A percentile compares a stretch with the other conserved stretches of the same genome.
Conservation (phyloP, 2,329 filamentous ascomycete genomes). For the Didymosphaeria variabile region DNA sequence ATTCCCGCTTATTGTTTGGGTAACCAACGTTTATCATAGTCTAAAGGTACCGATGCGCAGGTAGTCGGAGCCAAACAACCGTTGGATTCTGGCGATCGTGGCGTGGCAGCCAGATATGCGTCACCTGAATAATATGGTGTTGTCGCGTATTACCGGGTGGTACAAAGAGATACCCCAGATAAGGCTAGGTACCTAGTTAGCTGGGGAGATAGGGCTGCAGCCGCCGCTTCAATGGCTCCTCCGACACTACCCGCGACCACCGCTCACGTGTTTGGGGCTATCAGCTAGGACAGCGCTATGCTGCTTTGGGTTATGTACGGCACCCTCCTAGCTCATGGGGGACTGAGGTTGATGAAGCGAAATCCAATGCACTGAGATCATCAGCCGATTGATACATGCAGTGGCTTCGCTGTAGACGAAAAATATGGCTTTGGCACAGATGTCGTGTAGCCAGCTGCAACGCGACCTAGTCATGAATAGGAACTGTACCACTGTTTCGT, state of each 20-base stretch:
- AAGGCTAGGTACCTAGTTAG: background rate
- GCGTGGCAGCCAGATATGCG: background rate
- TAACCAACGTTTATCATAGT: background rate
- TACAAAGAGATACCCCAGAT: constrained; percentile 7
- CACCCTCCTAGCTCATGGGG: too few relatives aligned
- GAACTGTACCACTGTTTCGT: too few relatives aligned
- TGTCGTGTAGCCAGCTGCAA: too few relatives aligned
- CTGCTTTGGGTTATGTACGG: too few relatives aligned
- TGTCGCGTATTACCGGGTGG: background rate
- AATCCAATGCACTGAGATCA: too few relatives aligned
- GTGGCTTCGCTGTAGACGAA: too few relatives aligned
- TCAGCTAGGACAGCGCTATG: background rate
- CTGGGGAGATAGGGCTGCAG: constrained; percentile 6
- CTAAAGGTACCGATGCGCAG: background rate
- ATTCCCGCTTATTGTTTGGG: background rate
- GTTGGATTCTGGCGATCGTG: background rate
- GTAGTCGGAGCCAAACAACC: background rate
- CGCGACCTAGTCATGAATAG: too few relatives aligned
- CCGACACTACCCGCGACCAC: constrained; percentile 1
- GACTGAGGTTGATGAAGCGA: too few relatives aligned
- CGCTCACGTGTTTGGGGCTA: too few relatives aligned
- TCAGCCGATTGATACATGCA: too few relatives aligned
- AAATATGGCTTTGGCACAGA: too few relatives aligned
- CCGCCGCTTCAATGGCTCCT: background rate
- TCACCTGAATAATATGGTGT: background rate